Conservation (phyloP, 768 basidiomycete species). For the Albatrellus ellisii region DNA sequence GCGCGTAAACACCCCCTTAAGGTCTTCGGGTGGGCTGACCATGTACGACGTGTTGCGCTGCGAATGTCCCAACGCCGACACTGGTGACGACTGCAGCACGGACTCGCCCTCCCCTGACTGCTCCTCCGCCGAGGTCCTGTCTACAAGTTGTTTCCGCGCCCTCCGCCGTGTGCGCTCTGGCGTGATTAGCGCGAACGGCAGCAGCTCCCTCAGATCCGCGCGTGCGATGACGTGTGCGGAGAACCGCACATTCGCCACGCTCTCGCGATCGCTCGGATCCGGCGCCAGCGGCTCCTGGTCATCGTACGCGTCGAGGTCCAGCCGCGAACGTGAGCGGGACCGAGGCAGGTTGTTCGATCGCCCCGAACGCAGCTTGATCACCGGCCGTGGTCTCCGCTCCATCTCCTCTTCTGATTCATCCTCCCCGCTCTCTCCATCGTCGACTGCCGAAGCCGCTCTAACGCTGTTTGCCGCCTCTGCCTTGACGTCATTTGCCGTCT, state of each 20-base stretch:
- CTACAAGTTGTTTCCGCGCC: too few species aligned
- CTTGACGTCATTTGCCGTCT: slow-evolving; percentile 11
- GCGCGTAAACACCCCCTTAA: slow-evolving; percentile 64
- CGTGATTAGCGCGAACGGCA: slow-evolving; percentile 73
- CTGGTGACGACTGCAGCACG: slow-evolving; percentile 21
- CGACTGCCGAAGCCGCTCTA: slow-evolving; percentile 14
- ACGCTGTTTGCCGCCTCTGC: slow-evolving; percentile 3
- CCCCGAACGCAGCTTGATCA: slow-evolving; percentile 56
- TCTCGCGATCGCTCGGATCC: slow-evolving; percentile 49
- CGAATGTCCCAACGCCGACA: slow-evolving; percentile 13
- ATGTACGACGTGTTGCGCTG: slow-evolving; percentile 26
- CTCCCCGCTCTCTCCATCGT: slow-evolving; percentile 20
- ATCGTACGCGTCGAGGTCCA: slow-evolving; percentile 43
- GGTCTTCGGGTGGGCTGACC: slow-evolving; percentile 46
- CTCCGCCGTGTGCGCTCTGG: slow-evolving; percentile 44
- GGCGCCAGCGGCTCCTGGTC: slow-evolving; percentile 41
- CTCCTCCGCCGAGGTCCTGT: slow-evolving; percentile 9
- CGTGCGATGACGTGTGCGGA: slow-evolving; percentile 58
- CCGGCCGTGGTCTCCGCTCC: slow-evolving; percentile 52
- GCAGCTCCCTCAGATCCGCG: slow-evolving; percentile 37
- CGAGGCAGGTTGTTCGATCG: slow-evolving; percentile 38
- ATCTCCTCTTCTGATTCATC: slow-evolving; percentile 33
- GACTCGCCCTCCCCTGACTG: slow-evolving; percentile 14
- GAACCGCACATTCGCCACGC: slow-evolving; percentile 65
- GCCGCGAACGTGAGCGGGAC: slow-evolving; percentile 62